These are phyloP conservation scores for Kuraishia piskuri DNA, from an alignment of 805 yeast genomes.

Conservation along the genomic window DNA sequence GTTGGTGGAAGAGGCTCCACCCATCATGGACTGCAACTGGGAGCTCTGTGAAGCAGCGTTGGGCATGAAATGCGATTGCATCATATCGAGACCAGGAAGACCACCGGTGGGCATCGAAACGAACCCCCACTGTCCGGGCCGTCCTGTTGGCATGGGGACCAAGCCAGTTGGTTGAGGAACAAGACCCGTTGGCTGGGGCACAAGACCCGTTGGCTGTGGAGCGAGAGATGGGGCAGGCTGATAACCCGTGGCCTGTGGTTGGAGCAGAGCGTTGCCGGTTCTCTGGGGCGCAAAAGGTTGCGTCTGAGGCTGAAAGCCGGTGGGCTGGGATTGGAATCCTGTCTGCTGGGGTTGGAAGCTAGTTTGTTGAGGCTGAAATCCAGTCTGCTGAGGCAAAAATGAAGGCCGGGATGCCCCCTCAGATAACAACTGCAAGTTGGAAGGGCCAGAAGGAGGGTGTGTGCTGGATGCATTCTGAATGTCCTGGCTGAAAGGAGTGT, in stretches of 20 bases:
- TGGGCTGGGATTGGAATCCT: slow-evolving; percentile 37
- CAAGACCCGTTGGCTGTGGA: slow-evolving; percentile 20
- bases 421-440: not conserved
- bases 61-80: slow-evolving; percentile 64
- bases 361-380: slow-evolving; percentile 21
- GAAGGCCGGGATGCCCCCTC: slow-evolving; percentile 9
- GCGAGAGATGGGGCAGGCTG: slow-evolving; percentile 10
- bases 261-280: slow-evolving; percentile 38
- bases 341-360: slow-evolving; percentile 22
- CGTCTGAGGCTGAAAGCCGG: slow-evolving; percentile 35
- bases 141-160: slow-evolving; percentile 47
- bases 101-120: slow-evolving; percentile 62
- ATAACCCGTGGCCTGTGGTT: slow-evolving; percentile 29
- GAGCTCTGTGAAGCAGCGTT: slow-evolving; percentile 22
- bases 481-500: slow-evolving; percentile 9
- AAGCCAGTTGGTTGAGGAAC: slow-evolving; percentile 37
- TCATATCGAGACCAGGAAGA: slow-evolving; percentile 59
- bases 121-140: slow-evolving; percentile 78
- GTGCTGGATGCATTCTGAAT: slow-evolving; percentile 4
- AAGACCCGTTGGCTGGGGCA: slow-evolving; percentile 20
- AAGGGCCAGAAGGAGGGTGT: slow-evolving; percentile 5
- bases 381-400: slow-evolving; percentile 6
- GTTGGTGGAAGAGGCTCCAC: slow-evolving; percentile 30
- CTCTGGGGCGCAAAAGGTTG: slow-evolving; percentile 52
- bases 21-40: slow-evolving; percentile 20